Percentiles rank a stretch among this genome's conserved stretches.
Conservation (phyloP, 2,329 filamentous ascomycete genomes). For the Fusarium napiforme region DNA sequence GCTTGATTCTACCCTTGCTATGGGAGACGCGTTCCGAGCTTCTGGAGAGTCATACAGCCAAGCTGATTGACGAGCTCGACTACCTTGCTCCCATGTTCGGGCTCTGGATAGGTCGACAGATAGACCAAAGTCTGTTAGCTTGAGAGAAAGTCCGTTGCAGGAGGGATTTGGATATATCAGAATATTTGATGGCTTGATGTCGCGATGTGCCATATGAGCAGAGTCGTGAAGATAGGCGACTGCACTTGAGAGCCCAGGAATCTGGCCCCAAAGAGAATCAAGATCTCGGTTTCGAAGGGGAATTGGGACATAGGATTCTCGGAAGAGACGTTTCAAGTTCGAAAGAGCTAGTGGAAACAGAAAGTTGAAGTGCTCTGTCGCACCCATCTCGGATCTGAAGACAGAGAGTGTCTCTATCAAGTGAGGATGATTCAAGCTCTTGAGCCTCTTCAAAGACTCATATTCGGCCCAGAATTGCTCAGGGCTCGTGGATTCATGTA, state of each 20-base stretch:
- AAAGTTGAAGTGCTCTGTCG: fast-evolving
- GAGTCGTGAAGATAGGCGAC: background rate
- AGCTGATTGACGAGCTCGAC: background rate
- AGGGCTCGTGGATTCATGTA: fast-evolving
- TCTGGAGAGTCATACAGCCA: background rate
- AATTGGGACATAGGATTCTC: fast-evolving
- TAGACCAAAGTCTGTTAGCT: fast-evolving
- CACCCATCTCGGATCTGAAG: background rate
- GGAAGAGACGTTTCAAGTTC: background rate
- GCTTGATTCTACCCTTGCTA: fast-evolving
- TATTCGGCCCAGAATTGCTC: background rate
- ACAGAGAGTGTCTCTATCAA: background rate
- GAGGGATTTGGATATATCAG: fast-evolving
- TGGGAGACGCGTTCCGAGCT: fast-evolving
- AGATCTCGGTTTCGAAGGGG: fast-evolving
- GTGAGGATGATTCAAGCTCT: background rate
- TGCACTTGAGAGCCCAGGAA: fast-evolving
- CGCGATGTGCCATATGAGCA: background rate
- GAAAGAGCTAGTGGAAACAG: background rate
- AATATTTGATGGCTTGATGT: background rate
- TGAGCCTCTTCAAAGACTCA: fast-evolving
- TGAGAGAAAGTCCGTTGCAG: fast-evolving
- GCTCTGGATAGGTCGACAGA: background rate
- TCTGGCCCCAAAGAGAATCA: fast-evolving
- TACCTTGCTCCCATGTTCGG: background rate